Conservation (phyloP, 129 eudicot genomes). For the Flaveria robusta region DNA sequence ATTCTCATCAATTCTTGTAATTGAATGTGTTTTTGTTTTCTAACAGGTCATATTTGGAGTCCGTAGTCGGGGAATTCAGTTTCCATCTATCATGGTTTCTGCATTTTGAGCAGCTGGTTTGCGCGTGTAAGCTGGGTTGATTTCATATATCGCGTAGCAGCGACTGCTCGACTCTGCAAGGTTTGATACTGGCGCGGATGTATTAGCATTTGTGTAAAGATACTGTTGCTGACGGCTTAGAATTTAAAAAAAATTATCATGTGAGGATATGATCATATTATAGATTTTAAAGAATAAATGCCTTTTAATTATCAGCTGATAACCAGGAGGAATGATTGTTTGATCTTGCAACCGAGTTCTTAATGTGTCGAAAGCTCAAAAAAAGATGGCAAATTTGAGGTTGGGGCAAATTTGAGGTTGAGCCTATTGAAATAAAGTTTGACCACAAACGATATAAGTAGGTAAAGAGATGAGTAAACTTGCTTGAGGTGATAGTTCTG, state of each 20-base stretch:
- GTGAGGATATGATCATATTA: constrained; percentile 16
- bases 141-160: constrained; percentile 14
- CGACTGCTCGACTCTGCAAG: constrained; percentile 23
- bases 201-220: constrained; percentile 37
- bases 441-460: too few relatives aligned
- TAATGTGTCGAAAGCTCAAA: too few relatives aligned
- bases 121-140: constrained; percentile 10
- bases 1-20: neutral
- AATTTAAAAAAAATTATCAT: constrained; percentile 1
- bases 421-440: too few relatives aligned
- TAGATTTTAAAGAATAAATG: constrained; percentile 24
- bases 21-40: constrained; percentile 9
- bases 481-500: too few relatives aligned
- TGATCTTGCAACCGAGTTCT: neutral
- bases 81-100: constrained; percentile 10
- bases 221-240: constrained; percentile 22
- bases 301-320: constrained; percentile 12
- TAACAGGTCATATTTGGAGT: constrained; percentile 25
- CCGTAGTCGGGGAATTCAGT: neutral
- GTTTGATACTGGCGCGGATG: constrained; percentile 26
- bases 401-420: too few relatives aligned
- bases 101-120: constrained; percentile 10
- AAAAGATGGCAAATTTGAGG: too few relatives aligned
- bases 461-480: too few relatives aligned
- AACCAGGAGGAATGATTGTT: constrained; percentile 13